A percentile compares a stretch with the other conserved stretches of the same genome.
phyloP scores from a whole-genome alignment of 2,329 filamentous ascomycete genomes.

The Microsporum canis region DNA sequence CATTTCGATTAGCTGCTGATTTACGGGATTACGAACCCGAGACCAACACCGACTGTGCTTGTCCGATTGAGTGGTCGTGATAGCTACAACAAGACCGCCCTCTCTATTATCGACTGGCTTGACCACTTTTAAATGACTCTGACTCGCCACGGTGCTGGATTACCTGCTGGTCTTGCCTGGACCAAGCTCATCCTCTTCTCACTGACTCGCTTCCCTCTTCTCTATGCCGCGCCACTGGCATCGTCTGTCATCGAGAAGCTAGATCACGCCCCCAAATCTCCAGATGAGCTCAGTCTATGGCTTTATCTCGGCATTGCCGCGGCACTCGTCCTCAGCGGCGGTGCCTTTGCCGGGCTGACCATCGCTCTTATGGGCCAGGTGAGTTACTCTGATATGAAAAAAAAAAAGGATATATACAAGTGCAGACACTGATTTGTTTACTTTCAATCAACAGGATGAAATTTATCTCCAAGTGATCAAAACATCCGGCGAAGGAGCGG shows the following conservation, averaged over 20 bases:
- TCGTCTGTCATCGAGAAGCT: constrained; percentile 16
- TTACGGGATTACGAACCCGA: background rate
- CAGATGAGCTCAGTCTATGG: constrained; percentile 59
- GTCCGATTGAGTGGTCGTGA: background rate
- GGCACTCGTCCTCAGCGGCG: constrained; percentile 72
- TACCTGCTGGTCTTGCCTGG: constrained; percentile 31
- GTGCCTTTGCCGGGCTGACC: constrained; percentile 88
- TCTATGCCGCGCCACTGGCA: constrained; percentile 28
- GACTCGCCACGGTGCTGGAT: constrained; percentile 26
- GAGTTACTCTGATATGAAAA: constrained; percentile 5
- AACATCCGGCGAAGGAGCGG: constrained; percentile 69
- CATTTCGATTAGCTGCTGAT: background rate
- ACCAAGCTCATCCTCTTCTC: constrained; percentile 32
- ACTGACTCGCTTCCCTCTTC: constrained; percentile 28
- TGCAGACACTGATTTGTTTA: background rate
- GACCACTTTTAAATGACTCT: constrained; percentile 14
- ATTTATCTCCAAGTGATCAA: constrained; percentile 95
- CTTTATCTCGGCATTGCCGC: constrained; percentile 69
- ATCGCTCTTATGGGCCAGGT: constrained; percentile 52
- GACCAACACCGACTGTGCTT: background rate
- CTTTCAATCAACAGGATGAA: constrained; percentile 53
- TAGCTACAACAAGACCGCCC: background rate
- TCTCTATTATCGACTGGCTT: background rate
- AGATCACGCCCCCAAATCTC: constrained; percentile 35
- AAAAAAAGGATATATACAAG: too few species aligned